Base-by-base conservation (phyloP, 805 yeast species). In the Ascoidea tarda region DNA sequence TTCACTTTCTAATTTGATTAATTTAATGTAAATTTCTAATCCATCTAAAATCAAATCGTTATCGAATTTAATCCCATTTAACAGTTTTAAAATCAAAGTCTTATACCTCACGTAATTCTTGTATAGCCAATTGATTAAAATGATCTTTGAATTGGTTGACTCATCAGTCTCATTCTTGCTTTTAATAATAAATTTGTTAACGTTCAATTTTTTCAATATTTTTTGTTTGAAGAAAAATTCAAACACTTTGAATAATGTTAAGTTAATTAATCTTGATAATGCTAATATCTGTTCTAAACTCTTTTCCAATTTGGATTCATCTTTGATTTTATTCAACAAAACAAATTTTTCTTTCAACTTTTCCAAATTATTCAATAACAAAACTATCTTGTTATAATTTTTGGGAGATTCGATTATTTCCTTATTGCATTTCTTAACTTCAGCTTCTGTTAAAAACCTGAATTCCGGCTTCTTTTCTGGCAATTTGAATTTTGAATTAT, bases 41-140 rank as follows among this genome's bases (percentile, higher is more conserved):
- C 68, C 78, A 76, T 64, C 86, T 60, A 54, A 78, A 63, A 74
- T 67, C 58, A 71, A 63, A 6, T 81, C 77, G 46, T 71, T 72
- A 42, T 75, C 72, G 16, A 71, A 63, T 2, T 68, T 60, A 2
- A 66, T 58, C n/a, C 63, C 57, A 3, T 64, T 65, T 57, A 83
- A 65, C 50, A 77, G 63, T 14, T 64, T 62, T 32, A 75, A 61
- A 31, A 84, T 55, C 38, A 66, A 62, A 4, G 59, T 59, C 59
- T 82, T 79, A 67, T 70, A 85, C 28, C 68, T 65, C 46, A 74
- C 74, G 66, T 85, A 85, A 52, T 76, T 73, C 50, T 76, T 73
- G 52, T 71, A 70, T 46, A 87, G 64, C 91, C 95, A 86, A 57
- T 73, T 71, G 42, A 74, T 74, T n/a, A 82, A 74, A 6, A 73